Evolutionary conservation across 352 stramenopile species (phyloP), one percentile per base, ranked within the genome.

Genomic region (Phytophthora colocasiae): DNA sequence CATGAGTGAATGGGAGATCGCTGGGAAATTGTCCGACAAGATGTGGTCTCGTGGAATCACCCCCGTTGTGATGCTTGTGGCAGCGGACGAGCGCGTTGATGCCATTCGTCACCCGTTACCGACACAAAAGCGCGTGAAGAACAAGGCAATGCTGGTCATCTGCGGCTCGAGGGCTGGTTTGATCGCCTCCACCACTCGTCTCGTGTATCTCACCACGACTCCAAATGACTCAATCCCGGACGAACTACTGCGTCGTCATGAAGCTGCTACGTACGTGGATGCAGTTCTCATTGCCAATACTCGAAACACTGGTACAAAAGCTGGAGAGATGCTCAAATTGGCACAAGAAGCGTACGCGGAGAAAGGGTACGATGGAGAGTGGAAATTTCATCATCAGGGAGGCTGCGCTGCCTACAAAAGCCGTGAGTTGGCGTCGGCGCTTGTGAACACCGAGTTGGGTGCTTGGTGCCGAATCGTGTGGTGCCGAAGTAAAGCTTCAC

Each of bases 101-200:
- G 70, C 59, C 39, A 90, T 88, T 38, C 82, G 84, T 32, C 84
- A 93, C 58, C 82, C 82, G 19, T 63, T 93, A 29, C 84, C 84
- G 24, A 93, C 84, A 1, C 82, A 77, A 19, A 93, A 93, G 54
- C 71, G 71, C 27, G 72, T 89, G 7, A 86, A 87, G 56, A 77
- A 89, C 64, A 93, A 93, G 63, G 80, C 70, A 19, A 90, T 93
- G 84, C 70, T 93, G 29, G 84, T 91, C 57, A 81, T 93, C 45
- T 93, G 84, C 34, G 84, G 84, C 15, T 82, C 83, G 11, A 82
- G 80, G 10, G 80, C 80, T 1, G 84, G 84, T 2, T 70, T 93
- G 19, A 84, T 93, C 40, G 58, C 75, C 34, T 91, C 81, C 11
- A 77, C 80, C 9, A 91, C 82, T 32, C 81, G 82, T n/a, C 66